phyloP scores from a whole-genome alignment of 805 yeast genomes.

The Candida railenensis region DNA sequence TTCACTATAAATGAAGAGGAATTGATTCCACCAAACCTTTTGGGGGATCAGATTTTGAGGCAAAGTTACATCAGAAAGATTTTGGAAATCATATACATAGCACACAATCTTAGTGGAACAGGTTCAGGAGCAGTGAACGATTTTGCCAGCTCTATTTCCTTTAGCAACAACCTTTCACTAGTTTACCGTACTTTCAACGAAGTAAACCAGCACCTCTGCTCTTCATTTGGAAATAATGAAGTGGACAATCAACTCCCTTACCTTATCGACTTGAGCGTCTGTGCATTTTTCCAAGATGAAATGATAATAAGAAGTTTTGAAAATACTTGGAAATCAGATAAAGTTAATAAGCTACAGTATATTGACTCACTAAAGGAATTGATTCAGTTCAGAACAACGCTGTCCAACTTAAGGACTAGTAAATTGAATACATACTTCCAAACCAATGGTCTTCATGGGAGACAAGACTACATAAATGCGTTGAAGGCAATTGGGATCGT shows the following conservation, averaged over 20 bases:
- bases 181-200: constrained; percentile 36
- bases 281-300: constrained; percentile 37
- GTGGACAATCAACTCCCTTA: constrained; percentile 23
- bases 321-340: constrained; percentile 32
- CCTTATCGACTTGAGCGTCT: constrained; percentile 28
- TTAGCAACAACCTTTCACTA: constrained; percentile 30
- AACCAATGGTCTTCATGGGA: constrained; percentile 18
- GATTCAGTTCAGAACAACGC: constrained; percentile 14
- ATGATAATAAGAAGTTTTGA: constrained; percentile 41
- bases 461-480: constrained; percentile 30
- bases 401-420: constrained; percentile 10
- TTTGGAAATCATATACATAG: constrained; percentile 48
- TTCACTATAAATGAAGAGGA: constrained; percentile 36
- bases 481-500: constrained; percentile 32
- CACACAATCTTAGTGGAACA: constrained; percentile 23
- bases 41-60: constrained; percentile 21
- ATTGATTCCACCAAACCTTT: constrained; percentile 50
- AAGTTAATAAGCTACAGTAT: constrained; percentile 29
- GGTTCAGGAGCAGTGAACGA: constrained; percentile 1
- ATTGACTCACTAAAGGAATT: constrained; percentile 35
- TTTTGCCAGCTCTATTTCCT: constrained; percentile 20
- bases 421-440: constrained; percentile 29
- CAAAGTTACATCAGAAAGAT: constrained; percentile 57
- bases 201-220: constrained; percentile 32
- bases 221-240: constrained; percentile 20